Percentiles rank a stretch among this genome's conserved stretches.
Evolutionary conservation across 1,284 basidiomycete genomes (phyloP).

Genomic region (Pyrrhoderma lamaoense): DNA sequence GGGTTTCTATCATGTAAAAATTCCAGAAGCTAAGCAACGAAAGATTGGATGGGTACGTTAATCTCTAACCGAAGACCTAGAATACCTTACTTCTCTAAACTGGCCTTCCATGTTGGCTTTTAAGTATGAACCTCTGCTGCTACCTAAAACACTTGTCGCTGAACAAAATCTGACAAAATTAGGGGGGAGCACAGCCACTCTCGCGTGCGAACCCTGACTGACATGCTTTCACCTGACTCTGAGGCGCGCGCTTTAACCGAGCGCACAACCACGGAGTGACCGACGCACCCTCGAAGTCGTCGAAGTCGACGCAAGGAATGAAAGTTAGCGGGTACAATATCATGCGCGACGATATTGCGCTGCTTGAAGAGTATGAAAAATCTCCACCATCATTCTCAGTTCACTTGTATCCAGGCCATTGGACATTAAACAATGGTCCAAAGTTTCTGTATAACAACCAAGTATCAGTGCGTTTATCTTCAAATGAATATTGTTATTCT

Average conservation of each 20-base stretch:
- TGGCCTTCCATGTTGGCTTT: constrained; percentile 2
- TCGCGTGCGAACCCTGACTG: constrained; percentile 3
- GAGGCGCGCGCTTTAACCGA: too few species aligned
- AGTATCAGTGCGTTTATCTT: constrained; percentile 46
- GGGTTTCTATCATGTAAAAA: constrained; percentile 87
- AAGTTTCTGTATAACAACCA: constrained; percentile 72
- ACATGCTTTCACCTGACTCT: background rate
- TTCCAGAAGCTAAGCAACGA: constrained; percentile 54
- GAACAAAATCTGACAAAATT: too few species aligned
- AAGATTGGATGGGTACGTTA: background rate
- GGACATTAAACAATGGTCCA: constrained; percentile 67
- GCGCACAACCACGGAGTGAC: too few species aligned
- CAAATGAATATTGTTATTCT: constrained; percentile 7
- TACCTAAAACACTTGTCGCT: too few species aligned
- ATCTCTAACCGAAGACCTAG: background rate
- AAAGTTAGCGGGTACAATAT: constrained; percentile 49
- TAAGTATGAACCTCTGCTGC: too few species aligned
- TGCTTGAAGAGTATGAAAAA: constrained; percentile 49
- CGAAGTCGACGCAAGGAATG: constrained; percentile 1
- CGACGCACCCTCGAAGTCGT: too few species aligned
- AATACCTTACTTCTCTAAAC: constrained; percentile 7
- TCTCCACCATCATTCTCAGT: constrained; percentile 66
- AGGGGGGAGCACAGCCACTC: constrained; percentile 11
- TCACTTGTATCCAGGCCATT: constrained; percentile 67
- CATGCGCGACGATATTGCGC: constrained; percentile 49